Base-by-base conservation (phyloP, 345 rosid genomes). In the Eucalyptus microcorys region DNA sequence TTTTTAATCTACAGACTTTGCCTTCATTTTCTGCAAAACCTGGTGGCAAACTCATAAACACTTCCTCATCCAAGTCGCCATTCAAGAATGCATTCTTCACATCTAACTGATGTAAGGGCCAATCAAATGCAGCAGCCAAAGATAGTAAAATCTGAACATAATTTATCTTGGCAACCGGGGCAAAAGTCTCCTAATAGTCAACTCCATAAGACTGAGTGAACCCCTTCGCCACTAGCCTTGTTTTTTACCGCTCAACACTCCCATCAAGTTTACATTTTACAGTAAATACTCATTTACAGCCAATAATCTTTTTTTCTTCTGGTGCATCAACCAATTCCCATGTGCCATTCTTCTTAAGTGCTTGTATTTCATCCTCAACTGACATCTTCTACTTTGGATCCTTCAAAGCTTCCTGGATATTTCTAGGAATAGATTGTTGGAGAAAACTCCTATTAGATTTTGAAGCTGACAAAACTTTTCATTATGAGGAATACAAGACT, bases 81-180 rank as follows among this genome's bases (percentile, higher is more conserved):
- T 66, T 43, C 21, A 66, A n/a, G 7, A 87, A 87, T 4, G 21
- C 13, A 26, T 45, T 61, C 10, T 87, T 66, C 30, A 47, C 4
- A 7, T 87, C 2, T 34, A 52, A 42, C 2, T 40, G 1, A 49
- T 49, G 13, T 9, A 68, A 34, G 14, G 2, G 43, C 43, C 43
- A 34, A 68, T 34, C 6, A 9, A 9, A 17, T 34, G 40, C 0
- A 68, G 4, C 4, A 68, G 4, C 80, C 4, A 34, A 8, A 17
- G 4, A 68, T 68, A 17, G 26, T 14, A 34, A 17, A n/a, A 34
- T 68, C 7, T 0, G 0, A 68, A 5, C 4, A 68, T 0, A 68
- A 68, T 71, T 71, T 34, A 19, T 19, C 26, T 71, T 71, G 43
- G 26, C 13, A 68, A 34, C 4, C 5, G 0, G 80, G 13, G 26